Conservation (phyloP, 2,329 filamentous ascomycete species). For the Aspergillus intermedius region DNA sequence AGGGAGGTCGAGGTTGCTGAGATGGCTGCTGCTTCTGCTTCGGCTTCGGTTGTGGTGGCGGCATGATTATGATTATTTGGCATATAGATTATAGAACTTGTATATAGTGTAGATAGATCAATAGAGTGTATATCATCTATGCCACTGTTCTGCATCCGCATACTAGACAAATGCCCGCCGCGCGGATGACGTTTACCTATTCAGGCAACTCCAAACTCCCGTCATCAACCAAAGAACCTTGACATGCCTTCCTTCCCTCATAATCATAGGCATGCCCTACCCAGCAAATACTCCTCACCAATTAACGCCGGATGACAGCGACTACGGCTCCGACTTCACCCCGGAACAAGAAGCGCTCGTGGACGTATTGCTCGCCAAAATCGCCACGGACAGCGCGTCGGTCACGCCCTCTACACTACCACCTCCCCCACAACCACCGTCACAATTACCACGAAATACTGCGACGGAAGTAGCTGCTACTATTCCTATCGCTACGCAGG, state of each 20-base stretch:
- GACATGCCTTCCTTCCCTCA: slow-evolving; percentile 13
- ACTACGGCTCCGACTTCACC: slow-evolving; percentile 60
- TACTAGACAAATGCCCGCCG: too few species aligned
- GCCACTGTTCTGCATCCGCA: too few species aligned
- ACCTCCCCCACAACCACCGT: slow-evolving; percentile 2
- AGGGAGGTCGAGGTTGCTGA: slow-evolving; percentile 42
- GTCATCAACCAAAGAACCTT: neutral
- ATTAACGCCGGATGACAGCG: slow-evolving; percentile 37
- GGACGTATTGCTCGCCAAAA: slow-evolving; percentile 45
- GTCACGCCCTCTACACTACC: too few species aligned
- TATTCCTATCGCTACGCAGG: neutral
- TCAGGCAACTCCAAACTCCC: neutral
- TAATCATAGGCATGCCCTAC: slow-evolving; percentile 29
- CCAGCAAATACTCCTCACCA: slow-evolving; percentile 9
- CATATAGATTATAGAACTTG: too few species aligned
- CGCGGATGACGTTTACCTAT: neutral
- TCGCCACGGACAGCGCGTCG: slow-evolving; percentile 28
- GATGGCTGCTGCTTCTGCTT: slow-evolving; percentile 10
- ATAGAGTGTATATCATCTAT: neutral
- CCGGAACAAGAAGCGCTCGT: slow-evolving; percentile 51
- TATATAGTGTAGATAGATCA: neutral
- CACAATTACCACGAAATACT: neutral
- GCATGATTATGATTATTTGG: slow-evolving; percentile 3
- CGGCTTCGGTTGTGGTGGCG: slow-evolving; percentile 11
- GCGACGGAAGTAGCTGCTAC: neutral